Conservation (phyloP, 495 filamentous ascomycete genomes). For the Hamigera avellanea region DNA sequence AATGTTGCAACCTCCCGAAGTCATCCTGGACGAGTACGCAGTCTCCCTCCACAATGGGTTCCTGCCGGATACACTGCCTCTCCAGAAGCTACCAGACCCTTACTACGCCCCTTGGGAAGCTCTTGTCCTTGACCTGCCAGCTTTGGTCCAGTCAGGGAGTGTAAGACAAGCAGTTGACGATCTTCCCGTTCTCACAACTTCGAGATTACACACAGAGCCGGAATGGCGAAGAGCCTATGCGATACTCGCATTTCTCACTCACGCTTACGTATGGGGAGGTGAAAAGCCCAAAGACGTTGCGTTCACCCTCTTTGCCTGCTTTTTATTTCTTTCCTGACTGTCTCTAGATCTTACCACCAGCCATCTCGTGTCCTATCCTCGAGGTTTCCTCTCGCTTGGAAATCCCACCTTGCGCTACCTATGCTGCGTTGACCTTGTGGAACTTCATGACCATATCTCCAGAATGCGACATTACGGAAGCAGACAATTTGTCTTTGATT, state of each 20-base stretch:
- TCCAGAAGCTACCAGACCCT: conserved; percentile 59
- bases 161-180: conserved; percentile 62
- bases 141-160: conserved; percentile 60
- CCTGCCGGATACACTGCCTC: conserved; percentile 65
- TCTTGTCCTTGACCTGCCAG: conserved; percentile 63
- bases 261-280: conserved; percentile 93
- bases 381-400: conserved; percentile 68
- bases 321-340: background rate
- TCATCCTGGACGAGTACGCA: conserved; percentile 65
- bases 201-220: conserved; percentile 58
- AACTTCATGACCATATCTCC: conserved; percentile 73
- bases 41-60: conserved; percentile 79
- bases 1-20: conserved; percentile 66
- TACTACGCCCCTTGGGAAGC: conserved; percentile 90
- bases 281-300: conserved; percentile 64
- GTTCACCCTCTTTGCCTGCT: conserved; percentile 4
- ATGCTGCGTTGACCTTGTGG: conserved; percentile 82
- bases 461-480: conserved; percentile 60
- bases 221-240: conserved; percentile 91
- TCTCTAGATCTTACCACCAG: conserved; percentile 60
- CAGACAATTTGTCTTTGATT: conserved; percentile 73
- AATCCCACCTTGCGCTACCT: conserved; percentile 86
- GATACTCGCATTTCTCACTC: conserved; percentile 73
- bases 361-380: conserved; percentile 71
- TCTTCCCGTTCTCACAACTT: conserved; percentile 68